Evolutionary conservation across 345 rosid genomes (phyloP).

Genomic region (Populus euphratica): DNA sequence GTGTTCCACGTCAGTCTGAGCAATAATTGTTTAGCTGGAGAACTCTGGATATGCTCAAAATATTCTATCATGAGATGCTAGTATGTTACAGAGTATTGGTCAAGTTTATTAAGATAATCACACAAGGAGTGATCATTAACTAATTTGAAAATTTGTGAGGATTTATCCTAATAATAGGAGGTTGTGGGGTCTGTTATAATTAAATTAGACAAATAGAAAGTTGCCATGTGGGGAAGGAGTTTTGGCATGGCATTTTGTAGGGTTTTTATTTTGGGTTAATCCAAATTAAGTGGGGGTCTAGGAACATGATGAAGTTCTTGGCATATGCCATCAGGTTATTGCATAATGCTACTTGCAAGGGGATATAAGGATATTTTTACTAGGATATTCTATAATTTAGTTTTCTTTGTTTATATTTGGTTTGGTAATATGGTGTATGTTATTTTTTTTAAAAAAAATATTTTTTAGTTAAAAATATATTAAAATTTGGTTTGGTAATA

Average conservation of each 20-base stretch:
- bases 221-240: background rate
- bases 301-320: background rate
- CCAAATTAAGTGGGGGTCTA: background rate
- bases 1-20: slow-evolving; percentile 40
- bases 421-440: too few relatives aligned
- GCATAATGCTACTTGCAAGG: background rate
- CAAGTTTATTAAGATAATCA: background rate
- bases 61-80: slow-evolving; percentile 11
- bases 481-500: too few relatives aligned
- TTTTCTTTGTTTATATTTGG: background rate
- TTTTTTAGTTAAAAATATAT: too few relatives aligned
- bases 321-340: background rate
- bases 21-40: slow-evolving; percentile 18
- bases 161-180: slow-evolving; percentile 6
- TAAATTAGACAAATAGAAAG: background rate
- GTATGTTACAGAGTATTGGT: background rate
- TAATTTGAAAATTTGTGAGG: background rate
- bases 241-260: background rate
- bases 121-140: background rate
- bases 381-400: background rate
- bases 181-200: background rate
- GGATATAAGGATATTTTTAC: background rate
- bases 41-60: slow-evolving; percentile 40
- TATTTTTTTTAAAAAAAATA: too few relatives aligned
- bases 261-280: background rate